phyloP scores from a whole-genome alignment of 2,329 filamentous ascomycete species.

The Geosmithia putterillii region DNA sequence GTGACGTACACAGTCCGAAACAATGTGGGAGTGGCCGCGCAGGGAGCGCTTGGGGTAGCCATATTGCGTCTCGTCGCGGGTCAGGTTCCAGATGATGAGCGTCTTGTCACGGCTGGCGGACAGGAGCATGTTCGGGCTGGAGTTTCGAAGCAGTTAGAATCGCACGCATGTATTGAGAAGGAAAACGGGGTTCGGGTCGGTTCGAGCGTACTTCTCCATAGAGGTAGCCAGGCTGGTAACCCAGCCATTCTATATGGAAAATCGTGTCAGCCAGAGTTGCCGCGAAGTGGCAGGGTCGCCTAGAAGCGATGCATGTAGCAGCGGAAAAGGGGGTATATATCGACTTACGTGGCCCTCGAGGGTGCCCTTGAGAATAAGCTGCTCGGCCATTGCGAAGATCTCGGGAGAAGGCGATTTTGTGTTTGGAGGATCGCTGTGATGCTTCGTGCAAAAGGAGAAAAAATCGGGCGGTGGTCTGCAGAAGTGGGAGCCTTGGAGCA shows the following conservation, averaged over 20 bases:
- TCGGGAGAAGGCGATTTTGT: not conserved
- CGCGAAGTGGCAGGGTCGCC: not conserved
- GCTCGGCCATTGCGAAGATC: conserved; percentile 63
- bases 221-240: conserved; percentile 97
- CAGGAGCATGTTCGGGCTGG: conserved; percentile 97
- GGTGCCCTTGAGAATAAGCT: conserved; percentile 92
- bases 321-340: conserved; percentile 1
- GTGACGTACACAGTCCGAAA: conserved; percentile 94
- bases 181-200: not conserved
- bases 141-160: conserved; percentile 8
- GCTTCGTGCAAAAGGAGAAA: not conserved
- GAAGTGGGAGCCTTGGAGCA: conserved; percentile 8
- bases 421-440: not conserved
- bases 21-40: conserved; percentile 98
- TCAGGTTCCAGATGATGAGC: conserved; percentile 99
- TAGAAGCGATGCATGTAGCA: not conserved
- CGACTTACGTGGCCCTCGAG: conserved; percentile 84
- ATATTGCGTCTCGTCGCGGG: conserved; percentile 95
- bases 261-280: conserved; percentile 6
- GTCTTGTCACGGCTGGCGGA: conserved; percentile 97
- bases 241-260: conserved; percentile 65
- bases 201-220: conserved; percentile 76
- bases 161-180: not conserved
- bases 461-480: conserved; percentile 6
- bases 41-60: conserved; percentile 99